phyloP scores from a whole-genome alignment of 139 green algal genomes.

The Limnomonas spitsbergensis region DNA sequence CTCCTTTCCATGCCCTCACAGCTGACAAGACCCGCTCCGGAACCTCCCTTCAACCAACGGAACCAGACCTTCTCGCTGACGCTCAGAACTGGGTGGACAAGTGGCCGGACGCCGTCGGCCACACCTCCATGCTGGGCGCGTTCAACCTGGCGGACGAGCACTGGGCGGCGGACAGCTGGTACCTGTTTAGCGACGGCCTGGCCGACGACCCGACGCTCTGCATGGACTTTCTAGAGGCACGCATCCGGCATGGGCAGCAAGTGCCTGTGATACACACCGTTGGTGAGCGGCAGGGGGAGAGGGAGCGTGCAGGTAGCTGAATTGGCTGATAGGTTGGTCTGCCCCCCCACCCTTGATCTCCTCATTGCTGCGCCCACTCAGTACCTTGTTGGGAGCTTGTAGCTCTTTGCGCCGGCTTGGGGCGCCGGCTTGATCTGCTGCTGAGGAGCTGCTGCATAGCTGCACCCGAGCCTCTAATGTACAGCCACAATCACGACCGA shows the following conservation, averaged over 20 bases:
- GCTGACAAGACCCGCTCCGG: background rate
- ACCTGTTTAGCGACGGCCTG: slow-evolving; percentile 56
- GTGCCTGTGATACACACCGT: slow-evolving; percentile 55
- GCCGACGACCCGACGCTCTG: slow-evolving; percentile 44
- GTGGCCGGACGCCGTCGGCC: slow-evolving; percentile 57
- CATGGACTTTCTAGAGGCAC: slow-evolving; percentile 35
- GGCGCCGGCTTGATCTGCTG: no score
- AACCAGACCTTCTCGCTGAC: slow-evolving; percentile 45
- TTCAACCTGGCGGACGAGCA: slow-evolving; percentile 39
- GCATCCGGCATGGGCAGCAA: slow-evolving; percentile 15
- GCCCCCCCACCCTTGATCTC: no score
- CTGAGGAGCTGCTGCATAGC: no score
- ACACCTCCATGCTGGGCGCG: slow-evolving; percentile 28
- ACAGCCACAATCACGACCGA: no score
- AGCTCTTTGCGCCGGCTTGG: no score
- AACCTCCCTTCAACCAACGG: slow-evolving; percentile 37
- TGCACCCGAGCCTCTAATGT: no score
- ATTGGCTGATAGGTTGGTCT: no score
- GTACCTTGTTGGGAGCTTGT: no score
- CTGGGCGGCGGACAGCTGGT: slow-evolving; percentile 47
- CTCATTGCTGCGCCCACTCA: no score
- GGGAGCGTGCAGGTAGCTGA: no score
- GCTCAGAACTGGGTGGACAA: slow-evolving; percentile 57
- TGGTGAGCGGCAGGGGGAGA: slow-evolving; percentile 20
- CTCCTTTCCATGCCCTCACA: no score